Base-by-base conservation (phyloP, 2,329 filamentous ascomycete species). In the Blastomyces silverae region DNA sequence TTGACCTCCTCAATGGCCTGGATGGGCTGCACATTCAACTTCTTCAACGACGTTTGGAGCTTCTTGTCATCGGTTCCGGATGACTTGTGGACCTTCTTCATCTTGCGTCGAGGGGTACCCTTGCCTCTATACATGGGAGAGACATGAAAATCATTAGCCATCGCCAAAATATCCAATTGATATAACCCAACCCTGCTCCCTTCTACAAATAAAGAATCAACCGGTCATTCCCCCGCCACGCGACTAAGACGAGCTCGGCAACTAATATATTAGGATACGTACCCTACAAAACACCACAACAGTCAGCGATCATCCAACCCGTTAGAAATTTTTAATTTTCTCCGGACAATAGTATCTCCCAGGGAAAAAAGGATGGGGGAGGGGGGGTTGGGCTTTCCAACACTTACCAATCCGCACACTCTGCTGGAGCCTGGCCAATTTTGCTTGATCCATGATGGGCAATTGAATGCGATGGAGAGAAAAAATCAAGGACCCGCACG, bases 1-100 rank as follows among this genome's bases (percentile, higher is more conserved):
- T 99, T 99, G 80, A 99, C 94, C 85, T 99, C 94, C 88, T 99
- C 94, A 75, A 99, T 99, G 71, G 90, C 91, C 85, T 96, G 92
- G 82, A 99, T 97, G 76, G 94, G 94, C 87, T 99, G 94, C 66
- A 96, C 93, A 83, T 97, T 97, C 80, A 99, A 88, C 89, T 99
- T 99, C 90, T 99, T 99, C 72, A 99, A 86, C 69, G 91, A 84
- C 68, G 89, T 87, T 84, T 99, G 94, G 70, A 99, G 91, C 88
- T 99, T 99, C 91, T 97, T 97, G 89, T 99, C 94, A 79, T 99
- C 94, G 80, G 90, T 91, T 78, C 89, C 91, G 72, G 90, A 90
- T 80, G 87, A 90, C 80, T 91, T 91, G 82, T 95, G 91, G 72
- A 93, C 90, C 83, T 96, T 95, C 91, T 97, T 99, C 81, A 94